Percentiles rank a stretch among this genome's conserved stretches.
These are phyloP conservation scores for Alternaria dauci DNA, from an alignment of 2,329 filamentous ascomycete genomes.

Conservation along the genomic window DNA sequence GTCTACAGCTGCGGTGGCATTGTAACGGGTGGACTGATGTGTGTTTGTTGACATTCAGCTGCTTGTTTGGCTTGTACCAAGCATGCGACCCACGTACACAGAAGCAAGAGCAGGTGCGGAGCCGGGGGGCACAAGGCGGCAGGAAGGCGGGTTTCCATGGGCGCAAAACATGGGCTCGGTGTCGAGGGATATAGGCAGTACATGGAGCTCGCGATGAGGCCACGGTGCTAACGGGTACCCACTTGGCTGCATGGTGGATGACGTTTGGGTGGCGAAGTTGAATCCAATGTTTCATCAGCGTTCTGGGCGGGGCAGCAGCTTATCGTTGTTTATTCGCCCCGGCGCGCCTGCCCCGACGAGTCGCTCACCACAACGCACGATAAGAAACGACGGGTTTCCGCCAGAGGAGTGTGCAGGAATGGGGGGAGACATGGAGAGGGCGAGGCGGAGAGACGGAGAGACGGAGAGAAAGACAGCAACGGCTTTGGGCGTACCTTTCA, in stretches of 20 bases:
- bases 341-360: not conserved
- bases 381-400: not conserved
- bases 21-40: not conserved
- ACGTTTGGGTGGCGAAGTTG: slow-evolving; percentile 18
- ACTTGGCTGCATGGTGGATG: slow-evolving; percentile 2
- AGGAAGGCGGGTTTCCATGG: not conserved
- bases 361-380: not conserved
- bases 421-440: not conserved
- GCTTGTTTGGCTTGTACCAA: not conserved
- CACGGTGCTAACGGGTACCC: not conserved
- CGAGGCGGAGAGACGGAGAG: not conserved
- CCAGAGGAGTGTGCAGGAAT: not conserved
- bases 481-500: not conserved
- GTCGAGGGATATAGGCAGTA: slow-evolving; percentile 8
- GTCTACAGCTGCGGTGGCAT: not conserved
- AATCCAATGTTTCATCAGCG: slow-evolving; percentile 15
- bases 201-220: slow-evolving; percentile 1
- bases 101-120: slow-evolving; percentile 19
- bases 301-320: slow-evolving; percentile 6
- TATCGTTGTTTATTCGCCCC: slow-evolving; percentile 9
- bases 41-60: not conserved
- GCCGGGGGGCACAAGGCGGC: slow-evolving; percentile 5
- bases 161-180: not conserved
- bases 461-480: not conserved
- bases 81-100: slow-evolving; percentile 13